Evolutionary conservation across 1,139 yeast species (phyloP), one percentile per base, ranked within the genome.

Genomic region (Hansenula sp.): DNA sequence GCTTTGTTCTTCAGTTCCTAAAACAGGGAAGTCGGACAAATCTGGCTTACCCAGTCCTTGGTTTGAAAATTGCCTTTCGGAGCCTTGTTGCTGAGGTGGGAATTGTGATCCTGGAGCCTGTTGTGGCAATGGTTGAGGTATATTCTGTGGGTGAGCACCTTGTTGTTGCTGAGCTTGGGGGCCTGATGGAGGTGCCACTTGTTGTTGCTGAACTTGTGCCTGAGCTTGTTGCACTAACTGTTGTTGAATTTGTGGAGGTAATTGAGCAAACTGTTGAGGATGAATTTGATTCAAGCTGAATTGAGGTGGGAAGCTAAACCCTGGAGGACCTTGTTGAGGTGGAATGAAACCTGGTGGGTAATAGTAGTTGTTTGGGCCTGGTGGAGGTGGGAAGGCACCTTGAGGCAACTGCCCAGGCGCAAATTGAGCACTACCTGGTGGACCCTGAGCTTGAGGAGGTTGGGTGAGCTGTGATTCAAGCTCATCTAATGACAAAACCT

Each of bases 381-480:
- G 45, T 45, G 57, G 54, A 15, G 47, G 52, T 29, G 49, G 56
- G 21, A 24, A n/a, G 6, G 28, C 27, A 32, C 41, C 46, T 36
- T 39, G 50, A 27, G 39, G 53, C 41, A 49, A 54, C 24, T 47
- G 50, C 12, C 45, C 48, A 37, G 55, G 68, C 45, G 56, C 65
- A 29, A 47, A 57, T 24, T 54, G 67, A 41, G 59, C 25, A 21
- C 25, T 21, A 65, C 41, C 52, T 61, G 35, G 51, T 61, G 30
- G 48, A 57, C 19, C 49, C 19, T 40, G 41, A 21, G 61, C 38
- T 55, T 63, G 34, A 62, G 69, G 32, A 10, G 25, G 35, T 15
- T 63, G 66, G 49, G 80, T 69, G 64, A 85, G 73, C 57, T 80
- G 88, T 13, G 91, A 87, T 61, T 85, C 93, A 4, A 52, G 84